These are phyloP conservation scores for Amylocystis lapponica DNA, from an alignment of 768 basidiomycete species.

Conservation along the genomic window DNA sequence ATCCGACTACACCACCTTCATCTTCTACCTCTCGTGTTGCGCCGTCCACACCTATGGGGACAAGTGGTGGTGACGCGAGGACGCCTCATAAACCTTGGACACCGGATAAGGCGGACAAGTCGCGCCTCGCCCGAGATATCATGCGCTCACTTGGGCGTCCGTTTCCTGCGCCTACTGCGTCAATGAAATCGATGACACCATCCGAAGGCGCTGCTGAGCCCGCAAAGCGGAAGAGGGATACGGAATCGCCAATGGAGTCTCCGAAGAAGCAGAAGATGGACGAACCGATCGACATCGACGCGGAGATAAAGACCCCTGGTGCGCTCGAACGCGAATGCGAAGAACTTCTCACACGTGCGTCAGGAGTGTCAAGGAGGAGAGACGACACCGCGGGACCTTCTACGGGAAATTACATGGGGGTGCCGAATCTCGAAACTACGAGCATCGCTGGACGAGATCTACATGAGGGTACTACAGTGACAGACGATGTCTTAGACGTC, in stretches of 20 bases:
- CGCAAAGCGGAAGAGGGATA: conserved; percentile 2
- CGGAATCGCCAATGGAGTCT: not conserved
- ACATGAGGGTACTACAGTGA: too few relatives aligned
- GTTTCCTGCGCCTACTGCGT: conserved; percentile 3
- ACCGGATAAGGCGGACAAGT: conserved; percentile 42
- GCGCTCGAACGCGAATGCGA: conserved; percentile 5
- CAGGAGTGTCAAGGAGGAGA: too few relatives aligned
- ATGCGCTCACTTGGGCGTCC: conserved; percentile 42
- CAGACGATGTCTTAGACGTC: too few relatives aligned
- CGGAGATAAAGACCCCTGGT: conserved; percentile 1
- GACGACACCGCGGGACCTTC: too few relatives aligned
- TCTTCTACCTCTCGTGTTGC: not conserved
- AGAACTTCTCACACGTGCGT: too few relatives aligned
- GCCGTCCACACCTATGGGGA: too few relatives aligned
- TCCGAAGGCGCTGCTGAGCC: not conserved
- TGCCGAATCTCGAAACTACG: too few relatives aligned
- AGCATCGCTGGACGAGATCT: too few relatives aligned
- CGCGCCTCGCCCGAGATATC: conserved; percentile 50
- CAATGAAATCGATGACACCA: not conserved
- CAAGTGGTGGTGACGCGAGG: too few relatives aligned
- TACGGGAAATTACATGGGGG: too few relatives aligned
- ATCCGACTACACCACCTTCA: not conserved
- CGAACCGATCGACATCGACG: not conserved
- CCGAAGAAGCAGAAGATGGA: conserved; percentile 6
- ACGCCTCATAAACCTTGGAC: conserved; percentile 11